Base-by-base conservation (phyloP, 2,329 filamentous ascomycete genomes). In the Fusarium graminum region DNA sequence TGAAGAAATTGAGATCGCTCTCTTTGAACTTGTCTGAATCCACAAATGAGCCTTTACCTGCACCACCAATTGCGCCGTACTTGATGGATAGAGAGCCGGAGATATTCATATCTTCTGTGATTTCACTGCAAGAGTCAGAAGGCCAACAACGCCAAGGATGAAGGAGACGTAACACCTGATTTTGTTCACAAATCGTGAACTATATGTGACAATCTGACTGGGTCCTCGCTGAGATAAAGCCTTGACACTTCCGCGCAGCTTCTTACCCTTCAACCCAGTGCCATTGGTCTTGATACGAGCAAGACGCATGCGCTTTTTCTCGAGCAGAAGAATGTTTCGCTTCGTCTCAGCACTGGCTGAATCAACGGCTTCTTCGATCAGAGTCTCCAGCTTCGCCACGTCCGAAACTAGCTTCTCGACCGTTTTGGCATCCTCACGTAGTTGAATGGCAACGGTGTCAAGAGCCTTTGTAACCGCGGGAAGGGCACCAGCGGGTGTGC, bases 321-420 rank as follows among this genome's bases (percentile, higher is more conserved):
- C 38, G 7, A 40, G 38, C 0, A 40, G 6, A 6, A 40, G 38
- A 1, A 40, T 17, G 4, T 40, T 8, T 0, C 38, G 38, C 17
- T 40, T 40, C 1, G 38, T 40, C 11, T 40, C 38, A 13, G 38
- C 17, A 3, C 11, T 40, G 6, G 7, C 17, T 4, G 38, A 13
- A 2, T 22, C n/a, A 2, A 40, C 14, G 0, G 38, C 38, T 4
- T 40, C 38, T 22, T 40, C 17, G 3, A 40, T 40, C 38, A 12
- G 2, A 1, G 17, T 40, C 1, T 40, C 38, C 4, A 40, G 17
- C 6, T 6, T 1, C 0, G 17, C 38, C 1, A 40, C 17, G 13
- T 40, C 38, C 1, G 38, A 22, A 4, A 40, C 17, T 0, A 40
- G 38, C 5, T 40, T 40, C 3, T 40, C 38, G 0, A 40, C 38